A percentile compares a stretch with the other conserved stretches of the same genome.
Evolutionary conservation across 345 rosid genomes (phyloP).

Genomic region (Arabidopsis suecica): DNA sequence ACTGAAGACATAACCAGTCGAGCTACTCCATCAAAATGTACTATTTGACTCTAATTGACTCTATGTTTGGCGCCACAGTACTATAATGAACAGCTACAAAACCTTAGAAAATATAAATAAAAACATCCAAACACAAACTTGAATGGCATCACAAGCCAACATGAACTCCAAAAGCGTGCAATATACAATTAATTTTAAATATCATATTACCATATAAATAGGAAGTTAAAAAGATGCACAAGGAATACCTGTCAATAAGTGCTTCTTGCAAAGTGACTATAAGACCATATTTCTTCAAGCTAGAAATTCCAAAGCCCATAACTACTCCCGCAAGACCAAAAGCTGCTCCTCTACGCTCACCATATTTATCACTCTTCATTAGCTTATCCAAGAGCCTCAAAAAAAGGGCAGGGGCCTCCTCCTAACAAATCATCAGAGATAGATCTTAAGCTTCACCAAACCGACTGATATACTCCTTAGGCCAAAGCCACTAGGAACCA

Average conservation of each 20-base stretch:
- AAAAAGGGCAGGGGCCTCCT: conserved; percentile 73
- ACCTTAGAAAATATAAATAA: conserved; percentile 4
- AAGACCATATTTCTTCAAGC: conserved; percentile 83
- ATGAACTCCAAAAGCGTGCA: background rate
- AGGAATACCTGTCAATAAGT: conserved; percentile 74
- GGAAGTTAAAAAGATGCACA: background rate
- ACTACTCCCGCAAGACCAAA: conserved; percentile 97
- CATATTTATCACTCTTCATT: conserved; percentile 92
- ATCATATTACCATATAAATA: conserved; percentile 16
- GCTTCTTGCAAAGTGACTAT: conserved; percentile 65
- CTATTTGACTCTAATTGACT: background rate
- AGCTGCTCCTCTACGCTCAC: conserved; percentile 98
- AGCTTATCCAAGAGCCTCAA: conserved; percentile 81
- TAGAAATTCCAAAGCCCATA: conserved; percentile 89
- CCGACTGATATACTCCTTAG: background rate
- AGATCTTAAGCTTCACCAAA: conserved; percentile 3
- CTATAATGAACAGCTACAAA: background rate
- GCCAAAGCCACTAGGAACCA: conserved; percentile 26
- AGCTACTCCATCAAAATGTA: background rate
- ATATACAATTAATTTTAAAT: conserved; percentile 8
- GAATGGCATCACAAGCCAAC: conserved; percentile 4
- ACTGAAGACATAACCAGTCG: conserved; percentile 9
- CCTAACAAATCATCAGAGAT: conserved; percentile 51
- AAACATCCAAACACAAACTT: conserved; percentile 1
- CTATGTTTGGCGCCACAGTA: background rate